These are phyloP conservation scores for Plectosphaerella cucumerina DNA, from an alignment of 2,329 filamentous ascomycete genomes.

Conservation along the genomic window DNA sequence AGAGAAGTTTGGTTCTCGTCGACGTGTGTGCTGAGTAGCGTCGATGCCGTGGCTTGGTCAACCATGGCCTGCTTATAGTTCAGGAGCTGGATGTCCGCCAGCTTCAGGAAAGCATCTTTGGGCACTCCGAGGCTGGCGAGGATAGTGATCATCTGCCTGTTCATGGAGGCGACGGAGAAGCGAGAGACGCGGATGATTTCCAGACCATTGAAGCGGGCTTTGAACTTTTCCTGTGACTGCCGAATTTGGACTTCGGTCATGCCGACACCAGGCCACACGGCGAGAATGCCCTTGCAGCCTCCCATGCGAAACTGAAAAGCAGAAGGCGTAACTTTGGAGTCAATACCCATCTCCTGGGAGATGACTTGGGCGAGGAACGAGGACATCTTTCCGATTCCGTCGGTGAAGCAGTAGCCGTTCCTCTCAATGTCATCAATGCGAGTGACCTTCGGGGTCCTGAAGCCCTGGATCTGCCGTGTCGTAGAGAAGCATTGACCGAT, in stretches of 20 bases:
- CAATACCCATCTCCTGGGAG: slow-evolving; percentile 62
- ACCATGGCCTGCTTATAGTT: slow-evolving; percentile 68
- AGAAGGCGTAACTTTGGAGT: slow-evolving; percentile 61
- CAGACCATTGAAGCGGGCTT: slow-evolving; percentile 62
- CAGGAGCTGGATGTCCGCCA: slow-evolving; percentile 63
- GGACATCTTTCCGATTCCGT: slow-evolving; percentile 94
- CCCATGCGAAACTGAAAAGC: slow-evolving; percentile 90
- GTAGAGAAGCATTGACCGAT: slow-evolving; percentile 96
- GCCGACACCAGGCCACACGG: slow-evolving; percentile 65
- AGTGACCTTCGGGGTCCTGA: slow-evolving; percentile 52
- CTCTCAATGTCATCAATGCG: slow-evolving; percentile 68
- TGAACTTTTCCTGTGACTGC: slow-evolving; percentile 84
- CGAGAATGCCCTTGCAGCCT: slow-evolving; percentile 86
- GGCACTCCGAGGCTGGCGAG: slow-evolving; percentile 72
- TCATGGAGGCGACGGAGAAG: slow-evolving; percentile 74
- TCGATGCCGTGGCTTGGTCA: slow-evolving; percentile 58
- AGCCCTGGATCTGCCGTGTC: slow-evolving; percentile 68
- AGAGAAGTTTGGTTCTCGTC: slow-evolving; percentile 83
- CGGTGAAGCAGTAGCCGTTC: slow-evolving; percentile 73
- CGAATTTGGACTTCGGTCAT: slow-evolving; percentile 72
- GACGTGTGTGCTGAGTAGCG: slow-evolving; percentile 68
- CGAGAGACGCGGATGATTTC: slow-evolving; percentile 83
- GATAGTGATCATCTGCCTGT: slow-evolving; percentile 87
- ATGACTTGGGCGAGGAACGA: slow-evolving; percentile 69
- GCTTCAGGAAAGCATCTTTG: slow-evolving; percentile 59